A percentile compares a stretch with the other conserved stretches of the same genome.
Evolutionary conservation across 2,329 filamentous ascomycete species (phyloP).

Genomic region (Paraphoma sp.): DNA sequence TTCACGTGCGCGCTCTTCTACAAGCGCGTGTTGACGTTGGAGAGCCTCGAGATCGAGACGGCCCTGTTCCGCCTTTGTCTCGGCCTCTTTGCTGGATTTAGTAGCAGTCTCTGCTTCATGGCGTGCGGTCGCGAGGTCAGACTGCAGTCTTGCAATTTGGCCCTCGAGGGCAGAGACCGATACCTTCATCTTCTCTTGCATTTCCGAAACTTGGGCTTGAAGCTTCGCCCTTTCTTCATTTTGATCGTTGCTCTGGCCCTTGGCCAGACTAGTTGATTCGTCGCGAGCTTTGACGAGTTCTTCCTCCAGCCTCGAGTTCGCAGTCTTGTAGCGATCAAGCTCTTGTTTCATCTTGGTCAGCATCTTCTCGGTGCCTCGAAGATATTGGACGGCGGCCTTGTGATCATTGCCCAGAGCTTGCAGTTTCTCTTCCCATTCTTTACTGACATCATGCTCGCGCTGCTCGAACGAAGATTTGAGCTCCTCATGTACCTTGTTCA

Average conservation of each 20-base stretch:
- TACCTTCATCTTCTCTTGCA: slow-evolving; percentile 72
- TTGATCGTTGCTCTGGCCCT: slow-evolving; percentile 67
- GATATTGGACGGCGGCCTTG: slow-evolving; percentile 95
- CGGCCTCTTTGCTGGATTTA: slow-evolving; percentile 58
- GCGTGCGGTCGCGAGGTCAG: slow-evolving; percentile 71
- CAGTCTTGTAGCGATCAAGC: slow-evolving; percentile 86
- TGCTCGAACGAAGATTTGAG: slow-evolving; percentile 77
- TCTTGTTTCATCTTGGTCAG: slow-evolving; percentile 98
- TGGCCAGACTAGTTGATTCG: slow-evolving; percentile 45
- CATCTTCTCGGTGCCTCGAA: slow-evolving; percentile 99
- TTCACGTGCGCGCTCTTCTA: slow-evolving; percentile 85
- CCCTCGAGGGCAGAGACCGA: slow-evolving; percentile 73
- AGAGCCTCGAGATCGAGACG: slow-evolving; percentile 79
- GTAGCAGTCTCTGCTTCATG: slow-evolving; percentile 73
- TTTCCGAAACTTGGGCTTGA: slow-evolving; percentile 69
- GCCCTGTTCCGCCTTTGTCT: slow-evolving; percentile 60
- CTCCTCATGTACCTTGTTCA: slow-evolving; percentile 83
- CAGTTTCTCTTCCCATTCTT: slow-evolving; percentile 89
- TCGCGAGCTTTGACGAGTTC: slow-evolving; percentile 70
- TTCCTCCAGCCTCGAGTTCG: slow-evolving; percentile 81
- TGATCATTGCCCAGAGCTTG: slow-evolving; percentile 96
- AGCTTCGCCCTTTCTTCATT: slow-evolving; percentile 74
- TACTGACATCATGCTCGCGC: slow-evolving; percentile 85
- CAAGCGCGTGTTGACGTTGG: slow-evolving; percentile 78
- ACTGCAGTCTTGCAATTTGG: slow-evolving; percentile 71